These are phyloP conservation scores for Aspergillus asperescens DNA, from an alignment of 495 filamentous ascomycete species.

Conservation along the genomic window DNA sequence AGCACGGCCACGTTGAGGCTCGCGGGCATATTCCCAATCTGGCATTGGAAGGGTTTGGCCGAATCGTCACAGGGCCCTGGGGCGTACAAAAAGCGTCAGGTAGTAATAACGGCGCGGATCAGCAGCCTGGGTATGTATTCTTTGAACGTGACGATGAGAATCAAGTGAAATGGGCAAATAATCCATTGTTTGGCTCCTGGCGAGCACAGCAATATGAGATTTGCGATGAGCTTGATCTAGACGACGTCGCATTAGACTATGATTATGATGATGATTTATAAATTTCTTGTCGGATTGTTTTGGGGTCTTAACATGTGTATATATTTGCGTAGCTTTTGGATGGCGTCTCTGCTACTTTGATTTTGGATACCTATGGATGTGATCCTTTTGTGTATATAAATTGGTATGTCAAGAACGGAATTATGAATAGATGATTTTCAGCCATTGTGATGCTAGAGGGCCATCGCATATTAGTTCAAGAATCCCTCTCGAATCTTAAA, in stretches of 20 bases:
- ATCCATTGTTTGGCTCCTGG: slow-evolving; percentile 40
- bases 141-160: slow-evolving; percentile 41
- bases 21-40: slow-evolving; percentile 40
- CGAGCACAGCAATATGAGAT: slow-evolving; percentile 34
- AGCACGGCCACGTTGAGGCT: slow-evolving; percentile 33
- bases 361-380: neutral
- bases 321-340: slow-evolving; percentile 1
- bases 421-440: neutral
- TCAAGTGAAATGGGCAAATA: slow-evolving; percentile 30
- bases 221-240: slow-evolving; percentile 36
- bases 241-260: slow-evolving; percentile 18
- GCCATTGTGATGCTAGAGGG: neutral
- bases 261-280: slow-evolving; percentile 16
- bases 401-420: neutral
- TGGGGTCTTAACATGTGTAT: neutral
- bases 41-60: slow-evolving; percentile 33
- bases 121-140: slow-evolving; percentile 39
- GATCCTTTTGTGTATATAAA: neutral
- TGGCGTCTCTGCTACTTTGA: neutral
- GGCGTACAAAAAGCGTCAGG: slow-evolving; percentile 13
- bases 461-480: neutral
- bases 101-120: slow-evolving; percentile 7
- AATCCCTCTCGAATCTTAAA: neutral
- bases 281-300: neutral
- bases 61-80: slow-evolving; percentile 30